phyloP scores from a whole-genome alignment of 176 grass and related monocot species.

The Puccinellia tenuiflora region DNA sequence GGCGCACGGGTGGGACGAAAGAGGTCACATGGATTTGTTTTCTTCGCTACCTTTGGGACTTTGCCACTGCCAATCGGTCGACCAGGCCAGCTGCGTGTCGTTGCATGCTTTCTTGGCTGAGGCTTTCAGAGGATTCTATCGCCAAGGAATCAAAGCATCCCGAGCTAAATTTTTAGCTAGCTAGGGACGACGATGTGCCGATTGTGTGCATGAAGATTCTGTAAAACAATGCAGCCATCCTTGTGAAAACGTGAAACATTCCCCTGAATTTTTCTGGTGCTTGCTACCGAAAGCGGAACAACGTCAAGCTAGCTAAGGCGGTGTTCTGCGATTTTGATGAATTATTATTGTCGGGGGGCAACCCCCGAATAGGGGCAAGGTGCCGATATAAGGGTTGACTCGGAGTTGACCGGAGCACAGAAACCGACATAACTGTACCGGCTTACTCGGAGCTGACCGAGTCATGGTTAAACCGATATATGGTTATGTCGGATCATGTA shows the following conservation, averaged over 20 bases:
- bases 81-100: neutral
- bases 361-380: too few species aligned
- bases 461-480: too few species aligned
- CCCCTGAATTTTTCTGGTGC: neutral
- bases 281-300: neutral
- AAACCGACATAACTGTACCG: too few species aligned
- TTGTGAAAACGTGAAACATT: neutral
- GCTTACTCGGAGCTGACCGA: too few species aligned
- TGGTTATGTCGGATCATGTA: too few species aligned
- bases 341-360: too few species aligned
- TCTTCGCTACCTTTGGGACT: slow-evolving; percentile 32
- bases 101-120: neutral
- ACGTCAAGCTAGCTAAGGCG: neutral
- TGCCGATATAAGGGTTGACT: too few species aligned
- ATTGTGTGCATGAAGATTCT: neutral
- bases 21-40: slow-evolving; percentile 46
- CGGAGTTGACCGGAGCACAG: too few species aligned
- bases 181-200: neutral
- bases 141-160: neutral
- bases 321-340: neutral
- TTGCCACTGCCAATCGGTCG: neutral
- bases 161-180: neutral
- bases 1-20: neutral
- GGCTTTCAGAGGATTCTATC: slow-evolving; percentile 8
- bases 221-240: neutral